phyloP scores from a whole-genome alignment of 257 asterid genomes.

The Verbascum thapsus region DNA sequence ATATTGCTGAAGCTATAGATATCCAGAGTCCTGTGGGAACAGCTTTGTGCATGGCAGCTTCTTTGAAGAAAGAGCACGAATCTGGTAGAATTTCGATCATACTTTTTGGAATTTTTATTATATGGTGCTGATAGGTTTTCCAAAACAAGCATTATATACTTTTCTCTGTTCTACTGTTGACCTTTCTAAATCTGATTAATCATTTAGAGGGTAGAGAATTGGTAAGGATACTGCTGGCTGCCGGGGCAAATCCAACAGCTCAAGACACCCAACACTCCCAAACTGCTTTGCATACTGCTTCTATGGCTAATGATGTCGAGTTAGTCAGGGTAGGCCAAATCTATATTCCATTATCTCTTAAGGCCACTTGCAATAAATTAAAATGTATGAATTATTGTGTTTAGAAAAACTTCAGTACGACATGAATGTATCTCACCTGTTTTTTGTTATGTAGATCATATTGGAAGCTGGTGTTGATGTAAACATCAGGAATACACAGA shows the following conservation, averaged over 20 bases:
- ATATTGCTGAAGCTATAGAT: slow-evolving; percentile 79
- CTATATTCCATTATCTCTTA: slow-evolving; percentile 11
- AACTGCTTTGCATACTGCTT: slow-evolving; percentile 94
- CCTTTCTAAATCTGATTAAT: slow-evolving; percentile 27
- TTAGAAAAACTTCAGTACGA: slow-evolving; percentile 23
- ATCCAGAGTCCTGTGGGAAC: slow-evolving; percentile 88
- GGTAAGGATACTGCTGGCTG: slow-evolving; percentile 75
- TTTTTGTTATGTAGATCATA: slow-evolving; percentile 62
- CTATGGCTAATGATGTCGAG: slow-evolving; percentile 90
- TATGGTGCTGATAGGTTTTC: slow-evolving; percentile 25
- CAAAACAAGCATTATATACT: background rate
- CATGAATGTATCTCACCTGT: slow-evolving; percentile 10
- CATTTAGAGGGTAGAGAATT: slow-evolving; percentile 86
- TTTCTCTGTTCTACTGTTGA: slow-evolving; percentile 29
- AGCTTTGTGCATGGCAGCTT: slow-evolving; percentile 97
- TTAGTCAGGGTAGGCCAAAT: slow-evolving; percentile 77
- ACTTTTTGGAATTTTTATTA: slow-evolving; percentile 16
- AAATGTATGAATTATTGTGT: background rate
- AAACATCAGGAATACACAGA: slow-evolving; percentile 81
- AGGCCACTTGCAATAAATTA: slow-evolving; percentile 4
- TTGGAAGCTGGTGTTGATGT: slow-evolving; percentile 96
- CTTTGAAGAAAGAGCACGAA: slow-evolving; percentile 88
- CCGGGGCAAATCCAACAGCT: slow-evolving; percentile 92
- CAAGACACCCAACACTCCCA: slow-evolving; percentile 84
- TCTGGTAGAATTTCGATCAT: slow-evolving; percentile 53